Base-by-base conservation (phyloP, 2,329 filamentous ascomycete species). In the Magnaporthiopsis rhizophila region DNA sequence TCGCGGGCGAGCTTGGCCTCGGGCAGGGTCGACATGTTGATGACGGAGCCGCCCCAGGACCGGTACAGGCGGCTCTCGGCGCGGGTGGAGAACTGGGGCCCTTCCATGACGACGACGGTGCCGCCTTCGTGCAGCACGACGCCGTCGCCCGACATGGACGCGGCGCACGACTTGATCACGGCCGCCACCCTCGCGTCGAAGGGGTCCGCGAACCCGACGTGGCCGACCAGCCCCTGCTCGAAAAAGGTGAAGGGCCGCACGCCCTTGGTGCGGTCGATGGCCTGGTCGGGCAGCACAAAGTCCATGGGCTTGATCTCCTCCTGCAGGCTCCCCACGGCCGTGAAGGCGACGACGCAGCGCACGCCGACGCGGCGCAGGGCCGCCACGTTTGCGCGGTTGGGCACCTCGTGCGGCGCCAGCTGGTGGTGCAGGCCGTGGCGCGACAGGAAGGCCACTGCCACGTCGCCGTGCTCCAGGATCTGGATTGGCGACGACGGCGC, bases 251-350 rank as follows among this genome's bases (percentile, higher is more conserved):
- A 97, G 2, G 94, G 92, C 9, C 95, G 85, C 67, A 97, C 83
- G 64, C 94, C 95, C 85, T 97, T 98, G 69, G 94, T 98, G 67
- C 94, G 91, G 80, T 99, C 95, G 74, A 98, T 97, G 75, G 96
- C 86, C 81, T 99, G 95, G 78, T 97, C 92, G 0, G 94, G 95
- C 15, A 99, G 85, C 62, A 98, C 91, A 76, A 99, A 99, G 81
- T 99, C 95, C 79, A 95, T 89, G 58, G 95, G 95, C 78, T 90
- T 91, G 76, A 99, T 94, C 73, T 92, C 86, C 80, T 97, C 95
- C 74, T 90, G 91, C 74, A 99, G 81, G 72, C 89, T 94, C 67
- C 95, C 95, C 65, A 99, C 95, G 61, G 95, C 95, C 68, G 89
- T 94, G 81, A 99, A 99, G 68, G 94, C 92, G 74, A 99, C 91